Conservation (phyloP, 1,284 basidiomycete species). For the Boletus albobrunnescens region DNA sequence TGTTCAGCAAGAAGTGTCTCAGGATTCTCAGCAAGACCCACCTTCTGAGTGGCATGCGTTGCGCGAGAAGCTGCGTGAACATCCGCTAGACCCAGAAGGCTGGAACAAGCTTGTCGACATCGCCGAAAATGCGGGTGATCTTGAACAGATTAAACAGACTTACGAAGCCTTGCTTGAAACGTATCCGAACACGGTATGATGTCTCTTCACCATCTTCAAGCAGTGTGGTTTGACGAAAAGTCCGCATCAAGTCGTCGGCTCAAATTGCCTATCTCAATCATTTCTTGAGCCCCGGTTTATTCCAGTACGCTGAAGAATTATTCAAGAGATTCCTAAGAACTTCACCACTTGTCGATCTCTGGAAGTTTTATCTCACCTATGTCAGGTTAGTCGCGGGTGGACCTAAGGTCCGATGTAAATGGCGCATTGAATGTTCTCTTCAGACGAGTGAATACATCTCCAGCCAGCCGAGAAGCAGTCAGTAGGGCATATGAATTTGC, state of each 20-base stretch:
- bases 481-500: conserved; percentile 94
- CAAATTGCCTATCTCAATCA: conserved; percentile 83
- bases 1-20: conserved; percentile 21
- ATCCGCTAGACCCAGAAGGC: conserved; percentile 54
- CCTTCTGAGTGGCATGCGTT: conserved; percentile 49
- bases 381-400: conserved; percentile 54
- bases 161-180: conserved; percentile 64
- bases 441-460: conserved; percentile 55
- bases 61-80: conserved; percentile 45
- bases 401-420: conserved; percentile 5
- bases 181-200: conserved; percentile 64
- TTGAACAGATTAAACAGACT: conserved; percentile 59
- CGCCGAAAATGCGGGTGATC: conserved; percentile 55
- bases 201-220: conserved; percentile 16
- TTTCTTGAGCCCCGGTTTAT: conserved; percentile 62
- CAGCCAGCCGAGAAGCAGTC: conserved; percentile 67
- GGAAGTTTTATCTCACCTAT: conserved; percentile 82
- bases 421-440: conserved; percentile 10
- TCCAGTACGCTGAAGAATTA: conserved; percentile 69
- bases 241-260: conserved; percentile 53
- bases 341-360: conserved; percentile 82
- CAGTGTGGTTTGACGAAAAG: conserved; percentile 27
- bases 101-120: conserved; percentile 61
- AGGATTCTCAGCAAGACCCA: conserved; percentile 28
- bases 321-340: conserved; percentile 80